Evolutionary conservation across 768 basidiomycete genomes (phyloP), one percentile per base, ranked within the genome.

Genomic region (Auriscalpium microsporum): DNA sequence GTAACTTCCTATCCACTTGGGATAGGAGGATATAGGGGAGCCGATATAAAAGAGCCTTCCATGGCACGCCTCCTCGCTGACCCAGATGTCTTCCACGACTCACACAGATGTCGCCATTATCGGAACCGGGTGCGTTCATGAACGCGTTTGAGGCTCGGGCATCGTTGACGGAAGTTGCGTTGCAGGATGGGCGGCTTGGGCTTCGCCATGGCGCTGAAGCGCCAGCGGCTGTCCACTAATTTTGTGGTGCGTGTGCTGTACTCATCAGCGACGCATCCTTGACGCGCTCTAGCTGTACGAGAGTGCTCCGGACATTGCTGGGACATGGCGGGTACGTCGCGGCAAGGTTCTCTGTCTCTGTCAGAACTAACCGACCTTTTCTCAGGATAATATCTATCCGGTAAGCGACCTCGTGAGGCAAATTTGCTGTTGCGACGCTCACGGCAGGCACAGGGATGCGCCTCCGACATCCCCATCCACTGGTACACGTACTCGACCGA

Each of bases 191-290:
- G 62, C 2, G 71, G 71, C 1, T 56, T 73, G 17, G 57, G 62
- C 0, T 60, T 61, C 2, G 69, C 66, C 4, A 68, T 73, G 21
- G 65, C 61, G 1, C 53, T 73, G 40, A 69, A 69, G 58, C 56
- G 60, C 10, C 59, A 72, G 21, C 62, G 69, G 1, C 60, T 61
- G 4, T 68, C 60, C 50, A 42, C 64, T 0, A 63, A 68, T 48
- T 70, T 71, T 52, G 65, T 61, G n/a, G 71, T 71, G 46, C n/a
- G 67, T 63, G 3, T 17, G 19, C 16, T 13, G 2, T 16, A 28
- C 28, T 28, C 28, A 7, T 28, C 28, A 13, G 8, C 19, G 19
- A 34, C 1, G 23, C 28, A 28, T 5, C 5, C 28, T 16, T 36
- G 10, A 8, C 19, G 16, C 13, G 3, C 10, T 5, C 17, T 21